Evolutionary conservation across 2,329 filamentous ascomycete genomes (phyloP).

Genomic region (Cytospora mali): DNA sequence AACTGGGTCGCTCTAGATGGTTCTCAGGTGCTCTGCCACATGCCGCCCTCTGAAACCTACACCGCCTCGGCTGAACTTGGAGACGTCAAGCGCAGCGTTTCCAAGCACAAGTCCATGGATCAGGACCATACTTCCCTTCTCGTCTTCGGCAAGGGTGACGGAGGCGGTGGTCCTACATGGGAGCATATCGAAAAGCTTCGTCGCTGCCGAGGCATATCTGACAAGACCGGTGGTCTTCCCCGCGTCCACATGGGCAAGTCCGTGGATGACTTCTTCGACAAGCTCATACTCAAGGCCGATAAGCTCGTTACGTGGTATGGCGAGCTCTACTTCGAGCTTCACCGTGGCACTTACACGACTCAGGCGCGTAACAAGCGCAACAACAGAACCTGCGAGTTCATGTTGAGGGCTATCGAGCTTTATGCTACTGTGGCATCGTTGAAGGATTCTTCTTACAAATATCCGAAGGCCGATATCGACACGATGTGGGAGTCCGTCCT

Average conservation of each 20-base stretch:
- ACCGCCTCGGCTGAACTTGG: constrained; percentile 94
- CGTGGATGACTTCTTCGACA: constrained; percentile 92
- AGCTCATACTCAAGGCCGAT: constrained; percentile 75
- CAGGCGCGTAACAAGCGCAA: constrained; percentile 97
- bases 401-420: constrained; percentile 86
- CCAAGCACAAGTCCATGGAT: constrained; percentile 93
- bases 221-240: constrained; percentile 70
- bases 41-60: constrained; percentile 95
- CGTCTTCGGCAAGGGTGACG: constrained; percentile 95
- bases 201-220: constrained; percentile 86
- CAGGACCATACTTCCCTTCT: constrained; percentile 88
- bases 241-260: constrained; percentile 86
- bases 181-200: constrained; percentile 93
- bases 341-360: constrained; percentile 95
- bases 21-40: constrained; percentile 95
- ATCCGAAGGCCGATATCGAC: constrained; percentile 92
- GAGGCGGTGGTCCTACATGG: constrained; percentile 92
- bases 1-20: constrained; percentile 97
- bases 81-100: constrained; percentile 85
- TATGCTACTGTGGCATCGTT: constrained; percentile 85
- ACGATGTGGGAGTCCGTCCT: constrained; percentile 93
- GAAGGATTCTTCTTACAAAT: constrained; percentile 73
- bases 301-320: constrained; percentile 95
- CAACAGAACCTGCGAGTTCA: constrained; percentile 82
- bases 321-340: constrained; percentile 96